Conservation (phyloP, 2,329 filamentous ascomycete species). For the Graphium sp. region DNA sequence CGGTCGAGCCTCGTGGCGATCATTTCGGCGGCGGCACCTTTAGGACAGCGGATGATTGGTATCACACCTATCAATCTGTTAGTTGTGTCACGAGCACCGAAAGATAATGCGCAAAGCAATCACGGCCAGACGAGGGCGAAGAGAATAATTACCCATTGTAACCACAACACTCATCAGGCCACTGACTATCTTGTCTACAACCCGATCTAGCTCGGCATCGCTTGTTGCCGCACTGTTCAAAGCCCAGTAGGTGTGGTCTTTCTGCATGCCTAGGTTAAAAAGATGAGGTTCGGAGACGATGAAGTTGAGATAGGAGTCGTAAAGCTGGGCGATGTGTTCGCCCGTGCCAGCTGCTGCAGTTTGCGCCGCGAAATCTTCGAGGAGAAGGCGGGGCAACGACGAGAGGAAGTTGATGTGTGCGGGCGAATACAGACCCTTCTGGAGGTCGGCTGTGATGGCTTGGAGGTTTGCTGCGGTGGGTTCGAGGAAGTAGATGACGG, state of each 20-base stretch:
- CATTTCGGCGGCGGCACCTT: constrained; percentile 82
- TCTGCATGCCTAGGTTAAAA: constrained; percentile 85
- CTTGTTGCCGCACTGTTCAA: constrained; percentile 84
- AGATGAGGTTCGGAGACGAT: constrained; percentile 90
- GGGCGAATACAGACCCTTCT: constrained; percentile 76
- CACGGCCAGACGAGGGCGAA: too few species aligned
- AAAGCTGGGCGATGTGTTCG: constrained; percentile 82
- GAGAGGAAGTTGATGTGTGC: constrained; percentile 96
- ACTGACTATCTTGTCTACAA: constrained; percentile 83
- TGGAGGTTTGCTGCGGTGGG: constrained; percentile 69
- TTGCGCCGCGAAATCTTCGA: constrained; percentile 88
- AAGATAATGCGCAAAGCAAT: neutral
- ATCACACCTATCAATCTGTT: constrained; percentile 49
- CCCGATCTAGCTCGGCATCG: constrained; percentile 74
- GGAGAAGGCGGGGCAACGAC: constrained; percentile 72
- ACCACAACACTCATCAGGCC: constrained; percentile 95
- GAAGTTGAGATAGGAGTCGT: constrained; percentile 95
- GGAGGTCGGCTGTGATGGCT: constrained; percentile 68
- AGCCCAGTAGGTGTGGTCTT: constrained; percentile 85
- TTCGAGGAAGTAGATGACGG: constrained; percentile 91
- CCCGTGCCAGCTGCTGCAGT: constrained; percentile 72
- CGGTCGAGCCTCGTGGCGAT: constrained; percentile 88
- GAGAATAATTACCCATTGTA: constrained; percentile 61
- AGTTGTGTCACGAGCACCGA: constrained; percentile 6
- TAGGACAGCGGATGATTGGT: constrained; percentile 88